Base-by-base conservation (phyloP, 2,329 filamentous ascomycete species). In the Trichocomaceae sp. region DNA sequence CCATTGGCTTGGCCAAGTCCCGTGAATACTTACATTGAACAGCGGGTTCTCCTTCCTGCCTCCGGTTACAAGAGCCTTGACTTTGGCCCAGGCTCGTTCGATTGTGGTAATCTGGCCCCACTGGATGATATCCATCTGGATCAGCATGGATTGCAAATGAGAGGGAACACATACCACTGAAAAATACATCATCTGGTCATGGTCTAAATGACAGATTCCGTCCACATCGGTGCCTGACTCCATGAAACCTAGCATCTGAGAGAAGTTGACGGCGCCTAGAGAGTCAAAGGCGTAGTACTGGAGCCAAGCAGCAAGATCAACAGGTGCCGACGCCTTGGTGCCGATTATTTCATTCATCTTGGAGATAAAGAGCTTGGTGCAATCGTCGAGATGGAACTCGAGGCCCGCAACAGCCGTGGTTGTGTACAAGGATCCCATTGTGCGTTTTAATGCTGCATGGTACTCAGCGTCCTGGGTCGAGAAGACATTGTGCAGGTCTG, bases 271-370 rank as follows among this genome's bases (percentile, higher is more conserved):
- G 3, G 59, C 62, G 1, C 64, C 62, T 59, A 72, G 67, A 0
- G 66, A 63, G 41, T 72, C 69, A 37, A 67, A 71, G 2, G 69
- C 65, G 52, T 67, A 71, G 26, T 55, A 65, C 44, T 70, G 63
- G 33, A 69, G 45, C 62, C 65, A 71, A 3, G 63, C 26, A 0
- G 53, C 63, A 5, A 69, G 50, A 41, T 65, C 61, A 41, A 63
- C 37, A 41, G 37, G 37, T 10, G 37, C 37, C 37, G 37, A 41
- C 37, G 37, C 37, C 37, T 41, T 41, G 37, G 37, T 41, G 37
- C 37, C 37, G 37, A 41, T 41, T 7, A 41, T 41, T 41, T 41
- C 37, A 41, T 41, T 41, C 37, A 41, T 41, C 37, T 41, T 41
- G 37, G 37, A 41, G 37, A 41, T 41, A 41, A 41, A 41, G 37